phyloP scores from a whole-genome alignment of 2,329 filamentous ascomycete species.

The Microcyclosporella mali region DNA sequence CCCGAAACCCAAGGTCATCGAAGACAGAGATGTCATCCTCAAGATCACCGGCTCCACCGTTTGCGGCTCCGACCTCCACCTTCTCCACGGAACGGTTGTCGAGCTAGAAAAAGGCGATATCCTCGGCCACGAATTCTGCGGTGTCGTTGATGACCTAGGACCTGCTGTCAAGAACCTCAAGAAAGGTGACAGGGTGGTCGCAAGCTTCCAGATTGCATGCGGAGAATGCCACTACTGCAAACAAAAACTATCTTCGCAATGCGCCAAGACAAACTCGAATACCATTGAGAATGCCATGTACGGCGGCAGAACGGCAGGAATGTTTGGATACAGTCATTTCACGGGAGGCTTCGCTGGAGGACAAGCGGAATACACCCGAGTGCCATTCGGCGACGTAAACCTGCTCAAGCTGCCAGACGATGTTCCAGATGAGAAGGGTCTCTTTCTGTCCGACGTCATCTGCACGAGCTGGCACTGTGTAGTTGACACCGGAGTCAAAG shows the following conservation, averaged over 20 bases:
- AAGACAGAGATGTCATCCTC: slow-evolving; percentile 70
- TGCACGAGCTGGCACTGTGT: slow-evolving; percentile 75
- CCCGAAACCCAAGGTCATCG: slow-evolving; percentile 65
- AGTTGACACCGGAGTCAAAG: slow-evolving; percentile 74
- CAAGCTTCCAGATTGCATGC: slow-evolving; percentile 76
- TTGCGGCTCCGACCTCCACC: slow-evolving; percentile 56
- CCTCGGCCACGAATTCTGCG: slow-evolving; percentile 49
- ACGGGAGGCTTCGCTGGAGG: slow-evolving; percentile 83
- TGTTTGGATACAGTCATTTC: slow-evolving; percentile 59
- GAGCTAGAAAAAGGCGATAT: slow-evolving; percentile 48
- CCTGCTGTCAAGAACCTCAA: slow-evolving; percentile 38
- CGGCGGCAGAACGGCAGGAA: slow-evolving; percentile 65
- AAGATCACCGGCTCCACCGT: slow-evolving; percentile 65
- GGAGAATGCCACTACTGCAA: slow-evolving; percentile 68
- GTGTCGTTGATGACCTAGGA: slow-evolving; percentile 44
- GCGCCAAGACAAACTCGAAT: slow-evolving; percentile 73
- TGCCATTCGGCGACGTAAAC: slow-evolving; percentile 75
- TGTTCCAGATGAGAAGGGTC: slow-evolving; percentile 76
- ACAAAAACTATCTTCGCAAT: slow-evolving; percentile 71
- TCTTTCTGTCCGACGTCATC: slow-evolving; percentile 77
- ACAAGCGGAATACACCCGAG: slow-evolving; percentile 79
- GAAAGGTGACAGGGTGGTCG: slow-evolving; percentile 61
- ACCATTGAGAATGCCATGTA: slow-evolving; percentile 68
- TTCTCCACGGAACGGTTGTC: slow-evolving; percentile 47
- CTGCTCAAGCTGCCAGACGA: slow-evolving; percentile 69